Conservation (phyloP, 768 basidiomycete genomes). For the Leccinum subtestaceum region DNA sequence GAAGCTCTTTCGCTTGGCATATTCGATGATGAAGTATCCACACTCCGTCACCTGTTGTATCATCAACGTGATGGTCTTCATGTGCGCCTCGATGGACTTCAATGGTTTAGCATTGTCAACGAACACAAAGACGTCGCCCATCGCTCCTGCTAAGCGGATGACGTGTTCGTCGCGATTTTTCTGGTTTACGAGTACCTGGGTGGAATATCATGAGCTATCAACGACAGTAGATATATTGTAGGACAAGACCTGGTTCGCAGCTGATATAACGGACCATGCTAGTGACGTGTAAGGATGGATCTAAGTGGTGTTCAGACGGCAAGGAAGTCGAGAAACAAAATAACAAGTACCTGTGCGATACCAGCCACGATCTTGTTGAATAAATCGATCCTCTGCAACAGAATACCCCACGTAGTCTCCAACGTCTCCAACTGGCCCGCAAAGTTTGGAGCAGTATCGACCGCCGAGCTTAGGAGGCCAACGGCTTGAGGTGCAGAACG, state of each 20-base stretch:
- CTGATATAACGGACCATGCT: background rate
- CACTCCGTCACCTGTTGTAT: background rate
- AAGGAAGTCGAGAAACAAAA: background rate
- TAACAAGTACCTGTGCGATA: background rate
- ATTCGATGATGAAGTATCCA: background rate
- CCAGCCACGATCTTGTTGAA: background rate
- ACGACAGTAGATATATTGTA: background rate
- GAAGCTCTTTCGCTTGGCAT: background rate
- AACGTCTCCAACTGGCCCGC: background rate
- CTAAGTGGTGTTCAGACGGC: background rate
- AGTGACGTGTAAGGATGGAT: background rate
- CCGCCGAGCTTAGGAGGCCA: background rate
- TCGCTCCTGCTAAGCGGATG: background rate
- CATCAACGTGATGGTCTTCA: background rate
- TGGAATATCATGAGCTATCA: background rate
- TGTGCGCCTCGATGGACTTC: background rate
- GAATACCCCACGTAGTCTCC: background rate
- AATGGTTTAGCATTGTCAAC: background rate
- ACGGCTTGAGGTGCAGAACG: background rate
- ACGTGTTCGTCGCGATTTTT: background rate
- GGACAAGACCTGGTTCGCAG: background rate
- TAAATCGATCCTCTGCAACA: background rate
- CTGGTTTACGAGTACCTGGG: background rate
- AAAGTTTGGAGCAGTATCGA: background rate
- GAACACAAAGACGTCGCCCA: background rate